Conservation (phyloP, 345 rosid genomes). For the Pistacia atlantica region DNA sequence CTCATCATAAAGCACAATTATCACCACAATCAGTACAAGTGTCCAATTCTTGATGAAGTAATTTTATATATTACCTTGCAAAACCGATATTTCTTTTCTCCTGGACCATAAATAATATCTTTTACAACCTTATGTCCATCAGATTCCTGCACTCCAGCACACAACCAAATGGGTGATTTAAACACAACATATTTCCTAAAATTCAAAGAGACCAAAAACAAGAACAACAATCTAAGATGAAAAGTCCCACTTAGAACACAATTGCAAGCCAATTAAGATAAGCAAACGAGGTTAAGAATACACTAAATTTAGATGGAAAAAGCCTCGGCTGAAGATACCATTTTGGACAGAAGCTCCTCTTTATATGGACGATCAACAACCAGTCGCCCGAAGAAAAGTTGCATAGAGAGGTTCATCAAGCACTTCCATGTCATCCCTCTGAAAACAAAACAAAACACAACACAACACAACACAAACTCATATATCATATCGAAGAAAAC, state of each 20-base stretch:
- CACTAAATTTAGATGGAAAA: too few relatives aligned
- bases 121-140: slow-evolving; percentile 74
- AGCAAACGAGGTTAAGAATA: background rate
- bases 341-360: slow-evolving; percentile 58
- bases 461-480: background rate
- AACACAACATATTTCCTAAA: background rate
- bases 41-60: slow-evolving; percentile 1
- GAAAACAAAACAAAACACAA: background rate
- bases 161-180: background rate
- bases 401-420: slow-evolving; percentile 80
- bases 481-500: background rate
- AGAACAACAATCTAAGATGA: background rate
- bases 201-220: background rate
- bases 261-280: background rate
- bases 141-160: slow-evolving; percentile 44
- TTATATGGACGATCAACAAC: slow-evolving; percentile 65
- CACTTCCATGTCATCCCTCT: slow-evolving; percentile 86
- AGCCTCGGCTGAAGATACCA: slow-evolving; percentile 34
- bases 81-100: slow-evolving; percentile 66
- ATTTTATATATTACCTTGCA: slow-evolving; percentile 65
- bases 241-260: background rate
- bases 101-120: slow-evolving; percentile 66
- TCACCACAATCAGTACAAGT: background rate
- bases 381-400: slow-evolving; percentile 51
- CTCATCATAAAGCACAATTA: background rate